Base-by-base conservation (phyloP, 1,139 yeast genomes). In the Hemisphaericaspora lyxosophila region DNA sequence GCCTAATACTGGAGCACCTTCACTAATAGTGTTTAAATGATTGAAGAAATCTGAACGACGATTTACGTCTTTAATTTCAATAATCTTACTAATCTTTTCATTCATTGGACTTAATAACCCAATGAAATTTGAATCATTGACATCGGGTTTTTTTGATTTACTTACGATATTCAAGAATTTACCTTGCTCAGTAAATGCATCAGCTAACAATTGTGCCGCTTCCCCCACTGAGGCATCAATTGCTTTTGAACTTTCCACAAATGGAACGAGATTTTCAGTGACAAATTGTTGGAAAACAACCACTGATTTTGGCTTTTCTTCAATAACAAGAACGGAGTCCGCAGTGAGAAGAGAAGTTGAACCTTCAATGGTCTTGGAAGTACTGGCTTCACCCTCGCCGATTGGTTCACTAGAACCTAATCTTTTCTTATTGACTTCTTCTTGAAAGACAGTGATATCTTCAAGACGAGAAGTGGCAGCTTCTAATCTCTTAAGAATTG, bases 401-500 rank as follows among this genome's bases (percentile, higher is more conserved):
- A 14, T 49, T 44, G 35, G 49, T 36, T 11, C 46, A 46, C 26
- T 47, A 3, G 31, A 28, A 30, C 28, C 42, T 29, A 40, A 36
- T 39, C 24, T 39, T 29, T 37, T 42, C 39, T 53, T 50, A 38
- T 51, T 51, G 25, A 60, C 55, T 34, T 76, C 82, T 46, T 83
- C 86, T 57, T 86, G 96, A 57, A 77, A 82, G 41, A 85, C 76
- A 17, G 95, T 85, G 40, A 89, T 80, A 60, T 89, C 96, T 55
- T 89, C 97, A 53, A 89, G 78, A 37, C 97, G 78, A 11, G 96
- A 84, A 11, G 97, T 88, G 28, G 97, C 97, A 13, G 95, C 92
- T 62, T 89, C 97, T 53, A 89, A 75, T 48, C 96, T 67, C 55
- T 87, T 87, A 64, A 87, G 76, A 41, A 87, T 74, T 42, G 94